These are phyloP conservation scores for Vanderwaltozyma tropicalis DNA, from an alignment of 805 yeast species.

Conservation along the genomic window DNA sequence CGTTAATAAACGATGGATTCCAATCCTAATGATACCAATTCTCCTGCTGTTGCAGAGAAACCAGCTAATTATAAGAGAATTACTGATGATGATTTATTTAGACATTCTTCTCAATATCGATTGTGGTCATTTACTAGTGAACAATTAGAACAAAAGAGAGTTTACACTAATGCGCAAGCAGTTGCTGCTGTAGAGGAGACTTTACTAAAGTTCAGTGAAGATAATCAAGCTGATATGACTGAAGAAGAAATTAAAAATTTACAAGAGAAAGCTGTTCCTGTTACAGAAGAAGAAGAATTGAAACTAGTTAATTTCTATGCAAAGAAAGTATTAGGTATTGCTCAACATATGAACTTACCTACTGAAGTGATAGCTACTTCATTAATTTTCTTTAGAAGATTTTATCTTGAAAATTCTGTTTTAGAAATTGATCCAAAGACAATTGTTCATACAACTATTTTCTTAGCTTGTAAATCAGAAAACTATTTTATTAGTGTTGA, in stretches of 20 bases:
- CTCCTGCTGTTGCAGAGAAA: too few relatives aligned
- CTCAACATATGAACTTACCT: slow-evolving; percentile 69
- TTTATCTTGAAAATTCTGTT: slow-evolving; percentile 69
- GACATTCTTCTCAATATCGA: slow-evolving; percentile 76
- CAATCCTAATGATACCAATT: too few relatives aligned
- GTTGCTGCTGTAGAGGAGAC: slow-evolving; percentile 25
- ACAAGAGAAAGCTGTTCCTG: slow-evolving; percentile 30
- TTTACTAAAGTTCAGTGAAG: slow-evolving; percentile 24
- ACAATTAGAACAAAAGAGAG: slow-evolving; percentile 41
- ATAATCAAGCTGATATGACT: slow-evolving; percentile 20
- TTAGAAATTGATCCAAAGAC: slow-evolving; percentile 84
- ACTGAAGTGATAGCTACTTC: slow-evolving; percentile 87
- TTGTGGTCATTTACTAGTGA: slow-evolving; percentile 73
- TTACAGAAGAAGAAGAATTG: slow-evolving; percentile 61
- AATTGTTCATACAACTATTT: slow-evolving; percentile 70
- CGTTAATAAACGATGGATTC: too few relatives aligned
- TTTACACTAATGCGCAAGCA: slow-evolving; percentile 48
- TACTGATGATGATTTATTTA: slow-evolving; percentile 76
- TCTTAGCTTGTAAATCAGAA: slow-evolving; percentile 87
- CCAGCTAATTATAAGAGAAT: slow-evolving; percentile 30
- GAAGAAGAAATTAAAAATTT: slow-evolving; percentile 24
- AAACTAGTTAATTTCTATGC: slow-evolving; percentile 61
- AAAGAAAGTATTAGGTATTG: slow-evolving; percentile 57
- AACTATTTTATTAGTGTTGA: slow-evolving; percentile 81
- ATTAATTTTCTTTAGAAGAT: slow-evolving; percentile 66